Evolutionary conservation across 768 basidiomycete genomes (phyloP).

Genomic region (Lentinula detonsa): DNA sequence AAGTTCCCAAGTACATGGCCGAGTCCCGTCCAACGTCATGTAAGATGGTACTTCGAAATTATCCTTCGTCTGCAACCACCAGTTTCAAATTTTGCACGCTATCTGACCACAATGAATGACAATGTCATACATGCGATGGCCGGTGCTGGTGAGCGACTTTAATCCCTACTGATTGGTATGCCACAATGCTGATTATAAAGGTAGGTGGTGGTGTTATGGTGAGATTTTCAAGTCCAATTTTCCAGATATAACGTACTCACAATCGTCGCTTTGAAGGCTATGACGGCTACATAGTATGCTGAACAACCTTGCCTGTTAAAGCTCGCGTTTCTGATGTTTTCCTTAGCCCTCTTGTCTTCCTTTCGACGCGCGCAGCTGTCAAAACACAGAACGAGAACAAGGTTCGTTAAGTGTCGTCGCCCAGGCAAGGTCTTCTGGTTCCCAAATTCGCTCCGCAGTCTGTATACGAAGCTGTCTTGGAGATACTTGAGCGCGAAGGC

Average conservation of each 20-base stretch:
- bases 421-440: slow-evolving; percentile 7
- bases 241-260: background rate
- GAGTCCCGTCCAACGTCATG: background rate
- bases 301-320: background rate
- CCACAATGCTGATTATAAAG: background rate
- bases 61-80: background rate
- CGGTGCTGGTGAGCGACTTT: slow-evolving; percentile 51
- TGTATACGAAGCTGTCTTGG: slow-evolving; percentile 57
- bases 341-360: slow-evolving; percentile 78
- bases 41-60: background rate
- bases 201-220: slow-evolving; percentile 59
- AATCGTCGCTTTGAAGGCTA: slow-evolving; percentile 41
- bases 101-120: slow-evolving; percentile 48
- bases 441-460: slow-evolving; percentile 33
- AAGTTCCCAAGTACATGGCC: background rate
- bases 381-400: slow-evolving; percentile 75
- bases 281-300: slow-evolving; percentile 83
- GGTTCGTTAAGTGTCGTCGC: slow-evolving; percentile 31
- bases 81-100: background rate
- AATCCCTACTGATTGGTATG: no score
- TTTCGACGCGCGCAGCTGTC: slow-evolving; percentile 92
- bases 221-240: background rate
- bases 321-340: slow-evolving; percentile 3
- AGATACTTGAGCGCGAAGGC: slow-evolving; percentile 83
- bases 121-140: slow-evolving; percentile 83